Evolutionary conservation across 164 flowering plant species (phyloP).

Genomic region (Echeveria elegans): DNA sequence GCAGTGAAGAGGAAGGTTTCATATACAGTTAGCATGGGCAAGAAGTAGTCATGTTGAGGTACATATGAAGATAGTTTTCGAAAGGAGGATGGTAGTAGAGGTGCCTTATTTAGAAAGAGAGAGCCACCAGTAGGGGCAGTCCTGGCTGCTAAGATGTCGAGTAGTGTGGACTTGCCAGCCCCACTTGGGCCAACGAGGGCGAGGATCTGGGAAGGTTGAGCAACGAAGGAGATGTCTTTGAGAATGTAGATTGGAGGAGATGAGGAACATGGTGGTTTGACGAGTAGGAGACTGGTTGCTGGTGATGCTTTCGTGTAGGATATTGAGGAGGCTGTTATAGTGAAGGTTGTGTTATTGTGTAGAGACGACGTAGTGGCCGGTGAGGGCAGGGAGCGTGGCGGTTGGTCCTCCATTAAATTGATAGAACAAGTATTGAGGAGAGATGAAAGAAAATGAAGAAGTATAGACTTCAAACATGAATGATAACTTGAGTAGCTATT

Average conservation of each 20-base stretch:
- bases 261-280: background rate
- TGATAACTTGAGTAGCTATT: background rate
- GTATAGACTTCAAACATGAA: background rate
- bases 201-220: slow-evolving; percentile 8
- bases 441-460: slow-evolving; percentile 1
- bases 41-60: slow-evolving; percentile 6
- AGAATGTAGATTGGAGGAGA: slow-evolving; percentile 6
- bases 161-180: slow-evolving; percentile 9
- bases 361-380: background rate
- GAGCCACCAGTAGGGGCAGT: slow-evolving; percentile 3
- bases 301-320: background rate
- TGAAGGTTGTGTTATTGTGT: background rate
- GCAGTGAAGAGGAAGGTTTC: slow-evolving; percentile 10
- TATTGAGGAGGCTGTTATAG: slow-evolving; percentile 7
- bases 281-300: background rate
- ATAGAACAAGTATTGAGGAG: background rate
- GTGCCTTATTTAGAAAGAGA: background rate
- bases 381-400: background rate
- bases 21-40: slow-evolving; percentile 8
- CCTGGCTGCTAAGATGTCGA: slow-evolving; percentile 5
- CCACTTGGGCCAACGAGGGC: slow-evolving; percentile 10
- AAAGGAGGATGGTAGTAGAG: slow-evolving; percentile 5
- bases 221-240: slow-evolving; percentile 9
- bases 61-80: slow-evolving; percentile 8
- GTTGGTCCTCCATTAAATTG: slow-evolving; percentile 1